Conservation (phyloP, 2,329 filamentous ascomycete genomes). For the Talaromyces sp. region DNA sequence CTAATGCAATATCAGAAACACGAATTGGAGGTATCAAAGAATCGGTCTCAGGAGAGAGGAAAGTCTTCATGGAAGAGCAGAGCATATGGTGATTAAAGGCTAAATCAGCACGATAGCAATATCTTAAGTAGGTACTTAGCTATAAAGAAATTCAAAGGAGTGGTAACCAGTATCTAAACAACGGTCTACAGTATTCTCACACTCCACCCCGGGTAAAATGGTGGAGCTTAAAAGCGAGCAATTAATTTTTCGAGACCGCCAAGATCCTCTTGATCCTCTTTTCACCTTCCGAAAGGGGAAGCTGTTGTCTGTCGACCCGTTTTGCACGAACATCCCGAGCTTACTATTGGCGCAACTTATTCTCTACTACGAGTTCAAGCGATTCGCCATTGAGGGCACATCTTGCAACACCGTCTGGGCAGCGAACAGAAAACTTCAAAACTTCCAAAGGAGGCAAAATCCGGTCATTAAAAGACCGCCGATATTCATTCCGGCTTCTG, state of each 20-base stretch:
- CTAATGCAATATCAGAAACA: neutral
- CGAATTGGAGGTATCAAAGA: too few relatives aligned
- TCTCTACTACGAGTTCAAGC: too few relatives aligned
- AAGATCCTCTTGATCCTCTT: neutral
- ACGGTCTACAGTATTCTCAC: neutral
- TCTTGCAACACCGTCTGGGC: neutral
- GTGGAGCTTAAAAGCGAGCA: neutral
- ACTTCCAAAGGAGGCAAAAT: neutral
- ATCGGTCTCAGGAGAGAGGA: too few relatives aligned
- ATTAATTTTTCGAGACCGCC: neutral
- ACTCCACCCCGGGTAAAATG: neutral
- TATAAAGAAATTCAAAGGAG: too few relatives aligned
- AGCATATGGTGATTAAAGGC: too few relatives aligned
- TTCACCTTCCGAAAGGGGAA: neutral
- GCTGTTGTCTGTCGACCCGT: neutral
- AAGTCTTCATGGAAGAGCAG: too few relatives aligned
- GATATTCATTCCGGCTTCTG: neutral
- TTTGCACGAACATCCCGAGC: neutral
- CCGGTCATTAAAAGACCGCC: neutral
- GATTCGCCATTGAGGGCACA: neutral
- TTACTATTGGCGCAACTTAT: neutral
- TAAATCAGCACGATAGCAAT: too few relatives aligned
- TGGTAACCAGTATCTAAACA: neutral
- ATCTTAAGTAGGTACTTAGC: too few relatives aligned
- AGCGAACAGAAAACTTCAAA: neutral